Evolutionary conservation across 2,329 filamentous ascomycete genomes (phyloP).

Genomic region (Trichophyton schoenleinii): DNA sequence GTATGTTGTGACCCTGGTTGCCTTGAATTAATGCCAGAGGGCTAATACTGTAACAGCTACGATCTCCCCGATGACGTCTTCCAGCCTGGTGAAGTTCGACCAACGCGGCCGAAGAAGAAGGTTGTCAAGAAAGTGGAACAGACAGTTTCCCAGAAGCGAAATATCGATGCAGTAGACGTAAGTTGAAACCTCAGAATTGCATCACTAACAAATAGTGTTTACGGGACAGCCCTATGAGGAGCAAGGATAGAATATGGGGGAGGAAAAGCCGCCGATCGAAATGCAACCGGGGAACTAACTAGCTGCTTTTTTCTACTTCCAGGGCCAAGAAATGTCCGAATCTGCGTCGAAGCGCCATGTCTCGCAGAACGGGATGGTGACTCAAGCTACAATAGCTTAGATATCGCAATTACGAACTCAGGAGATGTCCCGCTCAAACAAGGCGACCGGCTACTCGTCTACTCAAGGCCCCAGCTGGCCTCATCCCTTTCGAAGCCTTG

Average conservation of each 20-base stretch:
- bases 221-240: background rate
- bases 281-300: constrained; percentile 7
- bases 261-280: background rate
- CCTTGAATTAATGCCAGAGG: constrained; percentile 3
- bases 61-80: constrained; percentile 87
- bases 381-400: constrained; percentile 10
- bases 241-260: background rate
- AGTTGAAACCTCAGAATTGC: constrained; percentile 18
- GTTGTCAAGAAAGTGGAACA: constrained; percentile 26
- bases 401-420: background rate
- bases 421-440: background rate
- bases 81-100: constrained; percentile 59
- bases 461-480: background rate
- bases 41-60: constrained; percentile 44
- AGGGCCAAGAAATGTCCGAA: constrained; percentile 11
- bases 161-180: constrained; percentile 32
- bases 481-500: background rate
- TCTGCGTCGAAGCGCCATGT: constrained; percentile 12
- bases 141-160: constrained; percentile 25
- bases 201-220: constrained; percentile 6
- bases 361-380: constrained; percentile 13
- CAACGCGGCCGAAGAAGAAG: constrained; percentile 46
- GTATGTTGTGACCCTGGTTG: constrained; percentile 41
- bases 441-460: background rate
- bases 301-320: constrained; percentile 1